These are phyloP conservation scores for Imleria badia DNA, from an alignment of 768 basidiomycete species.

Conservation along the genomic window DNA sequence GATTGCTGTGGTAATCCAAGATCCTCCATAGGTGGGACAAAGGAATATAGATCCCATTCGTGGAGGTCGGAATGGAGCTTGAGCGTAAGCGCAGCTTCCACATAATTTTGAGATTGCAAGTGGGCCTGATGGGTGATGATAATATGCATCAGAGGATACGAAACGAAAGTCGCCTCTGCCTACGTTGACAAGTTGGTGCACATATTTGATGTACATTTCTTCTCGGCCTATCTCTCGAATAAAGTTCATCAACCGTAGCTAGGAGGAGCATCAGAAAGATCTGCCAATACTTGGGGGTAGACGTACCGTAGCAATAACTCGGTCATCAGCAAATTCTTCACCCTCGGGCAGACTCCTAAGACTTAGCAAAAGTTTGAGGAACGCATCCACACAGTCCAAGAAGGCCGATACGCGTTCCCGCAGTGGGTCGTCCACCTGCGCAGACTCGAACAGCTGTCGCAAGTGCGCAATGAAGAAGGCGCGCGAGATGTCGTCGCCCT, in stretches of 20 bases:
- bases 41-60: constrained; percentile 81
- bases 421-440: constrained; percentile 76
- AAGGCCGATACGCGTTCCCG: constrained; percentile 77
- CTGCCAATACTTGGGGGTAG: neutral
- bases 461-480: constrained; percentile 93
- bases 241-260: constrained; percentile 92
- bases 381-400: constrained; percentile 87
- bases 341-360: constrained; percentile 89
- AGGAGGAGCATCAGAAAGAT: constrained; percentile 11
- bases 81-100: constrained; percentile 90
- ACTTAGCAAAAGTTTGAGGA: constrained; percentile 86
- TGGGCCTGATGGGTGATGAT: constrained; percentile 60
- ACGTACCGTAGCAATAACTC: constrained; percentile 83
- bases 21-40: constrained; percentile 86
- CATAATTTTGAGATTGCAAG: constrained; percentile 84
- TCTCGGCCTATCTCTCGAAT: constrained; percentile 88
- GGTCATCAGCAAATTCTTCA: constrained; percentile 92
- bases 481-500: constrained; percentile 86
- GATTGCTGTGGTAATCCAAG: constrained; percentile 89
- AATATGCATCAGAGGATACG: neutral
- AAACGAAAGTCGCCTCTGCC: constrained; percentile 22
- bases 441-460: constrained; percentile 83
- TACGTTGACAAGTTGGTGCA: constrained; percentile 91
- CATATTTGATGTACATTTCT: constrained; percentile 95
- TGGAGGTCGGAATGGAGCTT: constrained; percentile 94